Evolutionary conservation across 2,329 filamentous ascomycete species (phyloP), one percentile per base, ranked within the genome.

Genomic region (Nothomitra cinnamomea): DNA sequence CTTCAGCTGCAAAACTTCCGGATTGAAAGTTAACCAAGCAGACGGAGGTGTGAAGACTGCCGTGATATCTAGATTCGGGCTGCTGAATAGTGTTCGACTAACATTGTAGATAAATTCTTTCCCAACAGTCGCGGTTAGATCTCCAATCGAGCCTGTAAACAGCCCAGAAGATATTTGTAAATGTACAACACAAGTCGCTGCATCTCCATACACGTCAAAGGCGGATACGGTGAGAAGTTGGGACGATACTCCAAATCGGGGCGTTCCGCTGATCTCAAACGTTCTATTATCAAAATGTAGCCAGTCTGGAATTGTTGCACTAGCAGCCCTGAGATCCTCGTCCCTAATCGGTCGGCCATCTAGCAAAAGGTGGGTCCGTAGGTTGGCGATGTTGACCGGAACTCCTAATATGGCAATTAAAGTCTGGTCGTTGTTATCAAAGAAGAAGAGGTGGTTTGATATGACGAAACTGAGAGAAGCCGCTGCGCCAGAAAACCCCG

Each of bases 391-490:
- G 5, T 63, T 66, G 19, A 87, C 63, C 1, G 66, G 62, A 13
- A 69, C 63, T 1, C 77, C 79, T 38, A 66, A 65, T 0, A 72
- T 80, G 3, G 79, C 73, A 54, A 80, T 80, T 43, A 85, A 64
- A 2, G 67, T 65, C 52, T 86, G 68, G 7, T 71, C 63, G 4
- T 76, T 73, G 8, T 79, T 71, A 1, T 76, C 73, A 57, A 85
- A 83, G 1, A 75, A 76, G 41, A 94, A 69, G 58, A 82, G 75
- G 64, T 88, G 84, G 52, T 72, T 77, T 47, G 82, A 82, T 19
- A 94, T 79, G 1, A 82, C 72, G 36, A 95, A 75, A 4, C 80
- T 79, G 64, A 94, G 94, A 0, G 71, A 68, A 52, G 83, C 63
- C 1, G 76, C 75, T 8, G 76, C 73, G 1, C 80, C 82, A 3